Percentiles rank a stretch among this genome's conserved stretches.
These are phyloP conservation scores for Agrocybe pediades DNA, from an alignment of 768 basidiomycete species.

Conservation along the genomic window DNA sequence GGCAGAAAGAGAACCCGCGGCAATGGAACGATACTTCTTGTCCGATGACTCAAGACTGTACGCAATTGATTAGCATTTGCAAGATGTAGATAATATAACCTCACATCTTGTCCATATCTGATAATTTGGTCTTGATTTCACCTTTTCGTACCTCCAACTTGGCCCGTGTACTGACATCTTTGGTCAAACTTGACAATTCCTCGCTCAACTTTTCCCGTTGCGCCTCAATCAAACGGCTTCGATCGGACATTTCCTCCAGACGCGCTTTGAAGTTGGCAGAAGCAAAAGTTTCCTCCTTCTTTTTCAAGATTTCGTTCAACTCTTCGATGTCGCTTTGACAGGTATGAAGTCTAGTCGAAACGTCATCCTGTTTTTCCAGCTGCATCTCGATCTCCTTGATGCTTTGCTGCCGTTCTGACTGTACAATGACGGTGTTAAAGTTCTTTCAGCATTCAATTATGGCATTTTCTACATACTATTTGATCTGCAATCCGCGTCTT, in stretches of 20 bases:
- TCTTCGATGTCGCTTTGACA: constrained; percentile 69
- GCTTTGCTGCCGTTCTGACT: constrained; percentile 53
- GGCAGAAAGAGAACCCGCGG: constrained; percentile 30
- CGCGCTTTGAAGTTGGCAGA: constrained; percentile 66
- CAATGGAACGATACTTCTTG: constrained; percentile 38
- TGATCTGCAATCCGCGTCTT: constrained; percentile 53
- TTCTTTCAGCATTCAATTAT: background rate
- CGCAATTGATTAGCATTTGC: background rate
- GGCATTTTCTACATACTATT: constrained; percentile 43
- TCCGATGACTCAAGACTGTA: constrained; percentile 66
- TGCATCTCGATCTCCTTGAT: constrained; percentile 54
- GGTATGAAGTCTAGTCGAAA: constrained; percentile 55
- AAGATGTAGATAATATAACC: constrained; percentile 19
- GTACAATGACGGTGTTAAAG: constrained; percentile 6
- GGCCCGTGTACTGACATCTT: constrained; percentile 82
- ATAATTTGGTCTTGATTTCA: constrained; percentile 64
- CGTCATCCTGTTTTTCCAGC: constrained; percentile 56
- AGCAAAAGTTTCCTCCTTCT: constrained; percentile 58
- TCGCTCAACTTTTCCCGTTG: constrained; percentile 66
- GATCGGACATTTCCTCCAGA: constrained; percentile 53
- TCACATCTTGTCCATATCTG: constrained; percentile 71
- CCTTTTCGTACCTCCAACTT: constrained; percentile 73
- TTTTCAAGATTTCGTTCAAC: constrained; percentile 61
- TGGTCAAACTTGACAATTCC: constrained; percentile 70
- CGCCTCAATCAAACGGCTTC: constrained; percentile 65